Conservation (phyloP, 2,329 filamentous ascomycete species). For the Boeremia exigua region DNA sequence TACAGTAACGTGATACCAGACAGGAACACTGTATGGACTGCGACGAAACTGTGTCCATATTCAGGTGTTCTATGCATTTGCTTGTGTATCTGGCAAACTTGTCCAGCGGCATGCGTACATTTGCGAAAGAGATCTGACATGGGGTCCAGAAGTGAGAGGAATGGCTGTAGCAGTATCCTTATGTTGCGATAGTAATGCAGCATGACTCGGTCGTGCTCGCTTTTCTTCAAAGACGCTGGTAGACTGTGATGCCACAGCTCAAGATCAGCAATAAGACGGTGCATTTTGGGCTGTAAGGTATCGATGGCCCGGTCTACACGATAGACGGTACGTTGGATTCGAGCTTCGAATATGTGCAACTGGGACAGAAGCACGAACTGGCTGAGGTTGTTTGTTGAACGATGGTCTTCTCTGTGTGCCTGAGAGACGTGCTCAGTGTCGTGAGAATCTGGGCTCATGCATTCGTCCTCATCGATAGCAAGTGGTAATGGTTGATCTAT, state of each 20-base stretch:
- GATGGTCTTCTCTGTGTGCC: background rate
- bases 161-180: conserved; percentile 59
- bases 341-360: conserved; percentile 56
- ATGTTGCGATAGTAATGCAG: conserved; percentile 59
- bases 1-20: conserved; percentile 52
- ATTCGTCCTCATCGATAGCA: conserved; percentile 52
- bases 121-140: conserved; percentile 57
- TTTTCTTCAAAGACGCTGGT: conserved; percentile 41
- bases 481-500: conserved; percentile 58
- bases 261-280: conserved; percentile 53
- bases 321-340: conserved; percentile 61
- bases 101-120: conserved; percentile 50
- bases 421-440: background rate
- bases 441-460: conserved; percentile 9
- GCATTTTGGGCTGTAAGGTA: conserved; percentile 56
- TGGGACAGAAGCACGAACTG: conserved; percentile 46
- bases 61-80: conserved; percentile 50
- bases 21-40: conserved; percentile 54
- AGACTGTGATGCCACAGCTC: conserved; percentile 55
- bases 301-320: conserved; percentile 56
- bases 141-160: conserved; percentile 55
- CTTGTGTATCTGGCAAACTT: conserved; percentile 54
- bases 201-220: conserved; percentile 56
- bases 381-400: conserved; percentile 7
- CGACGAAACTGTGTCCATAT: conserved; percentile 54